A percentile compares a stretch with the other conserved stretches of the same genome.
Evolutionary conservation across 352 stramenopile species (phyloP).

Genomic region (Globisporangium cylindrosporum): DNA sequence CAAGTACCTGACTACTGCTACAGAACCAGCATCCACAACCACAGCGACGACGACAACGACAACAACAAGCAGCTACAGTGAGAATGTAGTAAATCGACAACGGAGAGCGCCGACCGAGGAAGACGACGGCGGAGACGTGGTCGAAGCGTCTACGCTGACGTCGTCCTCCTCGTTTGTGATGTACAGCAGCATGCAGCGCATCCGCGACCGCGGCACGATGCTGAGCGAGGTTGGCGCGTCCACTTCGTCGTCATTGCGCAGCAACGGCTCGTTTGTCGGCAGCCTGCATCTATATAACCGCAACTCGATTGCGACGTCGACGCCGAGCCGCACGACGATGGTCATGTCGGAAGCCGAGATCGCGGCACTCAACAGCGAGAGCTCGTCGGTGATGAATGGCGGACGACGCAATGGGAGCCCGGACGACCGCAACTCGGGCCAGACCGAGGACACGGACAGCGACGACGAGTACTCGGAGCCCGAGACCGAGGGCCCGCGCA

Average conservation of each 20-base stretch:
- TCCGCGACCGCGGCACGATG: slow-evolving; percentile 34
- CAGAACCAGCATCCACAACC: not conserved
- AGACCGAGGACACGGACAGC: slow-evolving; percentile 28
- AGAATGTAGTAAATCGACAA: slow-evolving; percentile 2
- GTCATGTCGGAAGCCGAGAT: slow-evolving; percentile 19
- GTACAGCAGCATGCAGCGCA: slow-evolving; percentile 23
- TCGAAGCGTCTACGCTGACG: slow-evolving; percentile 16
- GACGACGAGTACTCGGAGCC: slow-evolving; percentile 28
- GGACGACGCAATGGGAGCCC: not conserved
- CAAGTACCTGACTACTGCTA: slow-evolving; percentile 2
- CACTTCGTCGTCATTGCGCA: slow-evolving; percentile 7
- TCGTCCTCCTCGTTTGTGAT: not conserved
- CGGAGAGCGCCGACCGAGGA: slow-evolving; percentile 8
- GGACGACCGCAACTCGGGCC: slow-evolving; percentile 15
- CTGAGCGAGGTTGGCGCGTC: slow-evolving; percentile 16
- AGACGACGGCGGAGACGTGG: slow-evolving; percentile 21
- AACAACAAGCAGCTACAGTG: not conserved
- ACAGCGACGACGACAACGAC: not conserved
- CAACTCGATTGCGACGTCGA: slow-evolving; percentile 22
- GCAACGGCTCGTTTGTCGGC: slow-evolving; percentile 20
- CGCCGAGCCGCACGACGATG: slow-evolving; percentile 17
- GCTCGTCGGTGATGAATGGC: not conserved
- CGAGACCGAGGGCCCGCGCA: slow-evolving; percentile 34
- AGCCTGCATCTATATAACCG: slow-evolving; percentile 20
- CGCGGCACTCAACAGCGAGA: slow-evolving; percentile 9